These are phyloP conservation scores for Aotearoamyces nothofagi DNA, from an alignment of 2,329 filamentous ascomycete species.

Conservation along the genomic window DNA sequence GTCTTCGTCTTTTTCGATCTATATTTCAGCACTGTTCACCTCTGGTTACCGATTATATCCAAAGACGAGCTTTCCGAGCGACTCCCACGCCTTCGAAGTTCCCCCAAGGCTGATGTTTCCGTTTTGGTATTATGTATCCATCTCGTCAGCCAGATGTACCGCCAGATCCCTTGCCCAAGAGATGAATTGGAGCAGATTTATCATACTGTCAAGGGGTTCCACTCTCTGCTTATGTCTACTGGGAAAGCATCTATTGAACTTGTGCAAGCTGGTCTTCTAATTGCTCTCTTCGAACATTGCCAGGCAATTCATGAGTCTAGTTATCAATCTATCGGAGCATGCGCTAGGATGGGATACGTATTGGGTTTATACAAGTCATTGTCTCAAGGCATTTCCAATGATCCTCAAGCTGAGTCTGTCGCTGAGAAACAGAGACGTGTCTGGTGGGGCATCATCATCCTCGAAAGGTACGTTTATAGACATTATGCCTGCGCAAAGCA, in stretches of 20 bases:
- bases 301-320: constrained; percentile 4
- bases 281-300: constrained; percentile 7
- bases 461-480: constrained; percentile 1
- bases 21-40: constrained; percentile 2
- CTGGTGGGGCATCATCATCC: not conserved
- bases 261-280: constrained; percentile 6
- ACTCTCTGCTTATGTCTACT: constrained; percentile 1
- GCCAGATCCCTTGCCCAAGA: not conserved
- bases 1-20: constrained; percentile 1
- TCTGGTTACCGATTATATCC: constrained; percentile 3
- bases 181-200: constrained; percentile 1
- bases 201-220: constrained; percentile 2
- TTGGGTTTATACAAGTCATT: constrained; percentile 6
- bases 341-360: constrained; percentile 5
- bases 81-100: constrained; percentile 1
- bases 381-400: constrained; percentile 9
- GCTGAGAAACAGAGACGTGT: not conserved
- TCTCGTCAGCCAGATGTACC: constrained; percentile 2
- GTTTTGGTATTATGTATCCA: constrained; percentile 1
- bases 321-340: constrained; percentile 4
- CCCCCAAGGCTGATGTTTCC: constrained; percentile 1
- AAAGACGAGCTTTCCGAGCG: constrained; percentile 2
- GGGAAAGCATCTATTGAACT: constrained; percentile 5
- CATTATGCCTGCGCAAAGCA: too few species aligned
- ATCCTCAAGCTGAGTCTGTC: not conserved